Conservation (phyloP, 352 stramenopile species). For the Plasmopara viticola region DNA sequence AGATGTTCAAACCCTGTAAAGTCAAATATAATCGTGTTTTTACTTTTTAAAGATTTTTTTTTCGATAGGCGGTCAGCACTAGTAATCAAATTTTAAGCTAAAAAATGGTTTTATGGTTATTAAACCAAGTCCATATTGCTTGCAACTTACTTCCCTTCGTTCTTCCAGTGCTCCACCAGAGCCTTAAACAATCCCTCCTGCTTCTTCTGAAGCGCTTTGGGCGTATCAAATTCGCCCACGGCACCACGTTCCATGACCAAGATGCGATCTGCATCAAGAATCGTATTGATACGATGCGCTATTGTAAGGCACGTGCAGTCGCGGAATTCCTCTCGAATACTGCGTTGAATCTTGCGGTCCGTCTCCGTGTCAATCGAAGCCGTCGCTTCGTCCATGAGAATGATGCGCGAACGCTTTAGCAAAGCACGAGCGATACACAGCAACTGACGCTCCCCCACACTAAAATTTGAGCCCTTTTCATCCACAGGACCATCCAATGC, state of each 20-base stretch:
- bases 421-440: constrained; percentile 94
- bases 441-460: constrained; percentile 93
- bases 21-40: no score
- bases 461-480: constrained; percentile 94
- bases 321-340: constrained; percentile 90
- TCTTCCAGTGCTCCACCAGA: constrained; percentile 74
- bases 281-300: constrained; percentile 95
- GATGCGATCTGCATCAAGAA: constrained; percentile 94
- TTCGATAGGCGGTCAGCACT: no score
- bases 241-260: constrained; percentile 91
- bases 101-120: no score
- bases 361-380: constrained; percentile 86
- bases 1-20: no score
- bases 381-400: constrained; percentile 98
- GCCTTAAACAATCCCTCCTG: constrained; percentile 62
- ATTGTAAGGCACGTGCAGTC: constrained; percentile 94
- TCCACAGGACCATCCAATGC: constrained; percentile 42
- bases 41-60: no score
- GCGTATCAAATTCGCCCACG: constrained; percentile 93
- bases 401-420: constrained; percentile 86
- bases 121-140: background rate
- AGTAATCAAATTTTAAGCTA: no score
- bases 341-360: constrained; percentile 87
- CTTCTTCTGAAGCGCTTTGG: constrained; percentile 61
- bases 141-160: constrained; percentile 31